Conservation (phyloP, 1,139 yeast species). For the Yamadazyma trypodendri region DNA sequence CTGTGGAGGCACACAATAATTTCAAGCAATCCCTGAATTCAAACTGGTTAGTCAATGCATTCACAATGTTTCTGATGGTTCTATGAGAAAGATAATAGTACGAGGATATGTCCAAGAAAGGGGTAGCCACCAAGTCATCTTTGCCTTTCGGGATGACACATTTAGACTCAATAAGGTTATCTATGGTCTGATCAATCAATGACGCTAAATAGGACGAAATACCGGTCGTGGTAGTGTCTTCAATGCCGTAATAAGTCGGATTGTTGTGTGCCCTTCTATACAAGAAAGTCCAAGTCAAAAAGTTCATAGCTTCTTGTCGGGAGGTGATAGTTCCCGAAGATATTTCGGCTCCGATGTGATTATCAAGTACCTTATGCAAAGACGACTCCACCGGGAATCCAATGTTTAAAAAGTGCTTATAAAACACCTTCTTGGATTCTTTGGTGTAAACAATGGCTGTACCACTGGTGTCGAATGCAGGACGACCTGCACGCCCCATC, state of each 20-base stretch:
- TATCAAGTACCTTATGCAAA: slow-evolving; percentile 85
- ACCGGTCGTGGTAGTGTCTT: slow-evolving; percentile 65
- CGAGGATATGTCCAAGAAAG: slow-evolving; percentile 81
- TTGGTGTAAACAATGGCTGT: slow-evolving; percentile 92
- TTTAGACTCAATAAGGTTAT: slow-evolving; percentile 65
- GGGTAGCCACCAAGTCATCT: slow-evolving; percentile 62
- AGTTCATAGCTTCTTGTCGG: slow-evolving; percentile 88
- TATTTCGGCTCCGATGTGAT: slow-evolving; percentile 96
- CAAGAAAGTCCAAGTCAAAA: slow-evolving; percentile 91
- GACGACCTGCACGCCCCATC: slow-evolving; percentile 97
- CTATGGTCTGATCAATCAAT: slow-evolving; percentile 69
- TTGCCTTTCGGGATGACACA: slow-evolving; percentile 63
- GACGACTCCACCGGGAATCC: slow-evolving; percentile 99
- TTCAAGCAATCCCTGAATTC: slow-evolving; percentile 68
- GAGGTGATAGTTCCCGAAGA: slow-evolving; percentile 81
- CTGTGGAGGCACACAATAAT: slow-evolving; percentile 77
- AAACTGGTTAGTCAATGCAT: slow-evolving; percentile 48
- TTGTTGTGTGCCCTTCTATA: slow-evolving; percentile 93
- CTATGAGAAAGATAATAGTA: slow-evolving; percentile 92
- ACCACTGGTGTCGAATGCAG: slow-evolving; percentile 94
- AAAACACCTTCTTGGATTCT: slow-evolving; percentile 86
- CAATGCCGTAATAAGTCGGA: slow-evolving; percentile 92
- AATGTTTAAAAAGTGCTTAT: slow-evolving; percentile 88
- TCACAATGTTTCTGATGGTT: slow-evolving; percentile 71
- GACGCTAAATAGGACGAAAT: slow-evolving; percentile 68